Conservation (phyloP, 768 basidiomycete species). For the Hypholoma sublateritium region DNA sequence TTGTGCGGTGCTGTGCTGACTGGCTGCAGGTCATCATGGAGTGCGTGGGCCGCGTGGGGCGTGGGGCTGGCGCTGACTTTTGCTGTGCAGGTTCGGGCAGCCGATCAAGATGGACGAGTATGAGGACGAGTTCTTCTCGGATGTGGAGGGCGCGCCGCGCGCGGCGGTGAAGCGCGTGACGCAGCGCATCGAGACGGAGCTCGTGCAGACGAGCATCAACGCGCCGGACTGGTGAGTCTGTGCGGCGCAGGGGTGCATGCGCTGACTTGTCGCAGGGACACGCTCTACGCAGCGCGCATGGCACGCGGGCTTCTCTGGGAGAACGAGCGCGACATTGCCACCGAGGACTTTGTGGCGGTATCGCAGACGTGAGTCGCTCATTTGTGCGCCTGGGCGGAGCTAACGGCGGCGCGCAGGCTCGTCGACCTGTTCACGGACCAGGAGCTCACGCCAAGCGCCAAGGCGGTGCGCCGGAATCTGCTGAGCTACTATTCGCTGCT, state of each 20-base stretch:
- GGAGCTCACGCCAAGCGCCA: constrained; percentile 59
- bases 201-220: constrained; percentile 82
- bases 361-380: constrained; percentile 80
- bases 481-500: constrained; percentile 89
- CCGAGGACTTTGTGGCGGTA: constrained; percentile 80
- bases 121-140: constrained; percentile 74
- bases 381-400: constrained; percentile 4
- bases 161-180: constrained; percentile 88
- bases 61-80: too few relatives aligned
- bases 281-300: constrained; percentile 87
- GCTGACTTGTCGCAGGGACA: constrained; percentile 60
- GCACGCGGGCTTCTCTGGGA: constrained; percentile 94
- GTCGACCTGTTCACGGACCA: constrained; percentile 84
- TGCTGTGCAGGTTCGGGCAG: constrained; percentile 64
- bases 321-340: constrained; percentile 68
- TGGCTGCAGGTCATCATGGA: constrained; percentile 76
- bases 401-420: constrained; percentile 48
- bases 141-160: constrained; percentile 64
- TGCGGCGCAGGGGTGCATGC: neutral
- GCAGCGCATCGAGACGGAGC: constrained; percentile 62
- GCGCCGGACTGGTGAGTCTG: constrained; percentile 85
- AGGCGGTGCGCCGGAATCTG: constrained; percentile 63
- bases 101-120: constrained; percentile 78
- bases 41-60: constrained; percentile 35
- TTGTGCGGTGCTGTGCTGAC: too few relatives aligned